Conservation (phyloP, 352 stramenopile genomes). For the Blastocystis sp. region DNA sequence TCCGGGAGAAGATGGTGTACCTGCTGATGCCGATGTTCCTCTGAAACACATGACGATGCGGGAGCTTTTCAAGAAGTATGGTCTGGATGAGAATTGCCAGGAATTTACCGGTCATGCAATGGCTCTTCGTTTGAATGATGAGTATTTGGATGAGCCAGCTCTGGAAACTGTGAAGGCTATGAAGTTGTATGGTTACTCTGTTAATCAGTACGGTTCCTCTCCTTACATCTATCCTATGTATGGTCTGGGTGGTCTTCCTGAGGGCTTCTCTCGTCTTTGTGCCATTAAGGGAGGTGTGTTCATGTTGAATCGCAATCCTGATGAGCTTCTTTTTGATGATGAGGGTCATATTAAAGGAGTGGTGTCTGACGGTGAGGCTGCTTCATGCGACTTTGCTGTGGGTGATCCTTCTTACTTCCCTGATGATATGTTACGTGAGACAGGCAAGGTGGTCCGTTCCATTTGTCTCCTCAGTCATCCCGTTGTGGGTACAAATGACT, state of each 20-base stretch:
- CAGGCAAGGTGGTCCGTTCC: conserved; percentile 90
- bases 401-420: conserved; percentile 98
- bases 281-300: conserved; percentile 98
- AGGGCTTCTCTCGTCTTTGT: conserved; percentile 97
- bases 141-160: conserved; percentile 83
- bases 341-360: conserved; percentile 89
- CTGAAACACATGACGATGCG: conserved; percentile 93
- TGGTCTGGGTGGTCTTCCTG: conserved; percentile 91
- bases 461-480: conserved; percentile 99
- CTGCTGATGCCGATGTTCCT: conserved; percentile 64
- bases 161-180: conserved; percentile 90
- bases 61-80: conserved; percentile 95
- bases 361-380: conserved; percentile 82
- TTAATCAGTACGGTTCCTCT: conserved; percentile 84
- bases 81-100: conserved; percentile 92
- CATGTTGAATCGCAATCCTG: conserved; percentile 88
- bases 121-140: conserved; percentile 81
- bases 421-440: conserved; percentile 84
- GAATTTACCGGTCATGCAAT: conserved; percentile 99
- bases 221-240: conserved; percentile 99
- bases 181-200: conserved; percentile 95
- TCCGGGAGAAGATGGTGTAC: conserved; percentile 69
- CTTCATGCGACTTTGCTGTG: conserved; percentile 93
- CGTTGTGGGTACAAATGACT: conserved; percentile 88
- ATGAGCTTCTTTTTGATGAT: conserved; percentile 88